Conservation (phyloP, 352 stramenopile species). For the Phytophthora pistaciae region DNA sequence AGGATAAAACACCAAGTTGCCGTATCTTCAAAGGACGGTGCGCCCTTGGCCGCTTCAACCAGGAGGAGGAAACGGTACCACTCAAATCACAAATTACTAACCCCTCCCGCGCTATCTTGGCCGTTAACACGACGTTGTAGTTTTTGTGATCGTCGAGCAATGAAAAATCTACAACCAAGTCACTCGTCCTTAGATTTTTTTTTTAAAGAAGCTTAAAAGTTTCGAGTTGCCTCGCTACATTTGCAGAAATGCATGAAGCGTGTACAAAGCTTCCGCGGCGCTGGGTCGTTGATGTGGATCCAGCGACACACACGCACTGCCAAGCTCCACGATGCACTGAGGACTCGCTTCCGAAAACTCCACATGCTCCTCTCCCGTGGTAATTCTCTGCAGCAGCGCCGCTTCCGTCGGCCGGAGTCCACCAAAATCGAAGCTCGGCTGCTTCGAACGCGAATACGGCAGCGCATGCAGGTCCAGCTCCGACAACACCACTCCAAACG, state of each 20-base stretch:
- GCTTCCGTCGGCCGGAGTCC: slow-evolving; percentile 11
- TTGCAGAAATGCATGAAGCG: slow-evolving; percentile 19
- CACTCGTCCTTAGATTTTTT: no score
- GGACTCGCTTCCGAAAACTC: slow-evolving; percentile 13
- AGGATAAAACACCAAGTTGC: no score
- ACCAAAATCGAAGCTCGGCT: no score
- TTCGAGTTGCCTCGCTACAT: not conserved
- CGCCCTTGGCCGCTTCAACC: no score
- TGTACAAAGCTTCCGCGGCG: slow-evolving; percentile 26
- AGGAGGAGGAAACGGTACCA: not conserved
- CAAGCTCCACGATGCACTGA: no score
- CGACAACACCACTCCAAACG: slow-evolving; percentile 44
- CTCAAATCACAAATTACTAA: not conserved
- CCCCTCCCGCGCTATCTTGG: no score
- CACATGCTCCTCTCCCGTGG: slow-evolving; percentile 13
- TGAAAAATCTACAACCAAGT: no score
- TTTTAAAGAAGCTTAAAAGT: no score
- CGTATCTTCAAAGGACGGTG: no score
- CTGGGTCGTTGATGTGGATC: slow-evolving; percentile 18
- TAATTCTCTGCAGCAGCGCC: slow-evolving; percentile 20
- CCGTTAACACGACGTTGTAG: not conserved
- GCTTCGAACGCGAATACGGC: no score
- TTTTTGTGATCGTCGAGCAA: not conserved
- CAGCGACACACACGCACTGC: slow-evolving; percentile 14
- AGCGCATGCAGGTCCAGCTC: slow-evolving; percentile 61